Percentiles rank a stretch among this genome's conserved stretches.
Conservation (phyloP, 345 rosid genomes). For the Bruguiera sexangula region DNA sequence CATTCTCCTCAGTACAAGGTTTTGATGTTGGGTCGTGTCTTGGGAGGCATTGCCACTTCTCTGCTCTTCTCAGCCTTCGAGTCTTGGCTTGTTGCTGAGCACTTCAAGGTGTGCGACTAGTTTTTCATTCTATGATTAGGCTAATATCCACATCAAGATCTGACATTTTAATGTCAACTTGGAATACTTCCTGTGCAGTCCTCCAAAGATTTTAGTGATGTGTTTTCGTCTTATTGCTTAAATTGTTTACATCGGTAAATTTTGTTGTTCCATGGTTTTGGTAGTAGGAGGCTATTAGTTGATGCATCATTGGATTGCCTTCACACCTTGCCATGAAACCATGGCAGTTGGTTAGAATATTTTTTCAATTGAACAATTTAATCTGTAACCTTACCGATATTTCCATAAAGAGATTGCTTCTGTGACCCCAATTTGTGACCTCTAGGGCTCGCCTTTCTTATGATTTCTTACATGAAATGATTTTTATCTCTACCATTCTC, state of each 20-base stretch:
- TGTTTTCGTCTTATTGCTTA: background rate
- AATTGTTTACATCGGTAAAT: background rate
- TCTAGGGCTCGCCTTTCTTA: background rate
- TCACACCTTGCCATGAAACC: background rate
- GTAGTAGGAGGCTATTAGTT: background rate
- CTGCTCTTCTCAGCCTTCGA: slow-evolving; percentile 84
- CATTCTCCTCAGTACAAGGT: slow-evolving; percentile 91
- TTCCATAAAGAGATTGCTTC: too few species aligned
- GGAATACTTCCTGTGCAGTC: background rate
- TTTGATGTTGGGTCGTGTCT: slow-evolving; percentile 85
- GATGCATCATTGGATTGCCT: background rate
- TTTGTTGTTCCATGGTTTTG: background rate
- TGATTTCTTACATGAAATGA: background rate
- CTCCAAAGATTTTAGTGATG: background rate
- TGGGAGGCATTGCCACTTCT: slow-evolving; percentile 98
- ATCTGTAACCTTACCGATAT: too few species aligned
- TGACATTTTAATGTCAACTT: background rate
- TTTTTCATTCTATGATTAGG: background rate
- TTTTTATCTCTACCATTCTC: background rate
- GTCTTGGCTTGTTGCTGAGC: slow-evolving; percentile 99
- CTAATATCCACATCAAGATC: background rate
- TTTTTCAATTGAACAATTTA: background rate
- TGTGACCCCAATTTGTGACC: too few species aligned
- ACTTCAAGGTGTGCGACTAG: slow-evolving; percentile 61
- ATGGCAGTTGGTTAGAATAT: background rate